Evolutionary conservation across 2,329 filamentous ascomycete genomes (phyloP).

Genomic region (Bipolaris gigantea): DNA sequence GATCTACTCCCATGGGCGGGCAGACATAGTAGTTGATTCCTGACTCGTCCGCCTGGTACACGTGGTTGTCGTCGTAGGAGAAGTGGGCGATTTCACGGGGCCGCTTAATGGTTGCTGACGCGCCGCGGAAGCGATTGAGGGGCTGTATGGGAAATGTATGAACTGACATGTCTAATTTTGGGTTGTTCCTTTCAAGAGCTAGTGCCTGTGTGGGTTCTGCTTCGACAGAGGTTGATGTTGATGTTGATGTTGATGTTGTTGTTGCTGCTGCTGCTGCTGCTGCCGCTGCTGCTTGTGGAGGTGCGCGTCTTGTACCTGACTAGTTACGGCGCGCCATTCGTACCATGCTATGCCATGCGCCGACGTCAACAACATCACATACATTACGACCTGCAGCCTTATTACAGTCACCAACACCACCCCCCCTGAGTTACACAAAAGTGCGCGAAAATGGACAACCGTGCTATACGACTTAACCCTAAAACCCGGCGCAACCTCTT

Average conservation of each 20-base stretch:
- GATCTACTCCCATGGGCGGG: slow-evolving; percentile 68
- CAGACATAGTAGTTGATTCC: slow-evolving; percentile 89
- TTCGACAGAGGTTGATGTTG: slow-evolving; percentile 9
- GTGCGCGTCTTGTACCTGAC: slow-evolving; percentile 34
- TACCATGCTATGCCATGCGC: not conserved
- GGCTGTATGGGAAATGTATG: slow-evolving; percentile 37
- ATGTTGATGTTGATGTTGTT: slow-evolving; percentile 10
- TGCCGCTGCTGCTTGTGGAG: slow-evolving; percentile 20
- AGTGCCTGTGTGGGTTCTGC: not conserved
- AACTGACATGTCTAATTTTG: not conserved
- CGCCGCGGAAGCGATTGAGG: slow-evolving; percentile 38
- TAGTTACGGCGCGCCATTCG: slow-evolving; percentile 13
- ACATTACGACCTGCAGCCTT: slow-evolving; percentile 2
- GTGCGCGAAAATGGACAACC: slow-evolving; percentile 20
- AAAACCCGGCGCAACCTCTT: slow-evolving; percentile 38
- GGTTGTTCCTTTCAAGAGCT: not conserved
- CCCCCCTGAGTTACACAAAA: not conserved
- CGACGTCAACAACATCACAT: slow-evolving; percentile 4
- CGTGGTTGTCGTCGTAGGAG: slow-evolving; percentile 85
- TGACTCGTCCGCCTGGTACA: slow-evolving; percentile 73
- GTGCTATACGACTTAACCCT: slow-evolving; percentile 32
- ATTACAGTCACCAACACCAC: not conserved
- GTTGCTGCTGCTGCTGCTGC: no score
- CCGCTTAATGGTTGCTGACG: slow-evolving; percentile 40
- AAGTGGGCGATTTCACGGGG: slow-evolving; percentile 85